Percentiles rank a stretch among this genome's conserved stretches.
phyloP scores from a whole-genome alignment of 306 rosid genomes.

The Malus asiatica region DNA sequence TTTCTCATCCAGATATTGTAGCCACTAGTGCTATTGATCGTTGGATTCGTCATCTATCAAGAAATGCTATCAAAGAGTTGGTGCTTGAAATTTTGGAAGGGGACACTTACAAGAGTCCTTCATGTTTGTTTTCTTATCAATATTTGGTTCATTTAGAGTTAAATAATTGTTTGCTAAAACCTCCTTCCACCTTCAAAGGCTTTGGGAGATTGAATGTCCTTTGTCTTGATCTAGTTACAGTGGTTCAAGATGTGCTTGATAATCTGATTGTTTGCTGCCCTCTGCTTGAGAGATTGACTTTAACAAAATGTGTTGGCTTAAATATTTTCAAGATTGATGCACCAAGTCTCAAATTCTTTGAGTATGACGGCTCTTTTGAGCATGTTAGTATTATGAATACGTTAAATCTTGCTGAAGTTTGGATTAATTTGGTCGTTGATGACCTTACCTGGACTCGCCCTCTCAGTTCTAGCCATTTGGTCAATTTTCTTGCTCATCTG shows the following conservation, averaged over 20 bases:
- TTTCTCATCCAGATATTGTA: conserved; percentile 31
- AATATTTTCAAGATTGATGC: neutral
- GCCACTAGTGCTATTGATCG: conserved; percentile 40
- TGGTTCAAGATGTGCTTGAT: conserved; percentile 28
- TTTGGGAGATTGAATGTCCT: conserved; percentile 33
- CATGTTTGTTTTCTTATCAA: conserved; percentile 44
- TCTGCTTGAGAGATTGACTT: neutral
- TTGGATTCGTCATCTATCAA: conserved; percentile 43
- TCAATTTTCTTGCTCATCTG: conserved; percentile 35
- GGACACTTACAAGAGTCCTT: conserved; percentile 35
- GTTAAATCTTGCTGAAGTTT: conserved; percentile 35
- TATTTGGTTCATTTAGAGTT: conserved; percentile 37
- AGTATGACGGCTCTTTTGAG: conserved; percentile 25
- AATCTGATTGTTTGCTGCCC: neutral
- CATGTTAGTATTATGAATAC: conserved; percentile 33
- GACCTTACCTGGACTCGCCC: too few relatives aligned
- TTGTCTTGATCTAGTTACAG: conserved; percentile 30
- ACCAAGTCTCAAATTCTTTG: conserved; percentile 15
- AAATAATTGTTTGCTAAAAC: conserved; percentile 40
- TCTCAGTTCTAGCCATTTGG: conserved; percentile 26
- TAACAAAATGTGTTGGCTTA: neutral
- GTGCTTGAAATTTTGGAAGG: conserved; percentile 47
- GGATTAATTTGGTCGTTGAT: too few relatives aligned
- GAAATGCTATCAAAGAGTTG: conserved; percentile 36
- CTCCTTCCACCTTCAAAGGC: too few relatives aligned